Evolutionary conservation across 2,329 filamentous ascomycete genomes (phyloP).

Genomic region (Pestalotiopsis sp.): DNA sequence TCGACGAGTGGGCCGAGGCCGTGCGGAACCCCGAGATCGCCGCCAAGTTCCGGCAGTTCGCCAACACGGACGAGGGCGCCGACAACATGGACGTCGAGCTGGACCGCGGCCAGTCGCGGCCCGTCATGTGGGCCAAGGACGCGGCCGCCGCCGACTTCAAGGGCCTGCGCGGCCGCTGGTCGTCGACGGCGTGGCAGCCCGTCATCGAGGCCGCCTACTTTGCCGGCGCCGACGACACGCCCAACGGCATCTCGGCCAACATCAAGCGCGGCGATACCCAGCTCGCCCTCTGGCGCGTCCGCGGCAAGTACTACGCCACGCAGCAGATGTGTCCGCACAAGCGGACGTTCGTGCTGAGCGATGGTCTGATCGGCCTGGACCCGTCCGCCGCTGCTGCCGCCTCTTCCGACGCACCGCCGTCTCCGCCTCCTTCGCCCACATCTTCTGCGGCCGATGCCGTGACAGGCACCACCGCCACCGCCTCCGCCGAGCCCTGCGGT

Average conservation of each 20-base stretch:
- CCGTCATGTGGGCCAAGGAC: conserved; percentile 71
- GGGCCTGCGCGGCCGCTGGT: conserved; percentile 63
- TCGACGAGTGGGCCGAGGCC: conserved; percentile 90
- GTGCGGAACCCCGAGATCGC: conserved; percentile 67
- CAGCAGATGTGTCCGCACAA: conserved; percentile 97
- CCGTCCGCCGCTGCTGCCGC: conserved; percentile 5
- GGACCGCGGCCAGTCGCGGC: conserved; percentile 73
- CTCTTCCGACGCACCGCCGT: conserved; percentile 35
- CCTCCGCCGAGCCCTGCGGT: conserved; percentile 20
- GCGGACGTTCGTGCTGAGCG: conserved; percentile 83
- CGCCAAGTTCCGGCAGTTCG: conserved; percentile 77
- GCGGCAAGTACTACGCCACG: conserved; percentile 77
- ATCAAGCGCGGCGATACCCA: conserved; percentile 89
- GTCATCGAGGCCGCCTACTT: conserved; percentile 73
- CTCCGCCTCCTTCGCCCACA: conserved; percentile 14
- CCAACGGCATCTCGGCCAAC: conserved; percentile 73
- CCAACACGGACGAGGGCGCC: conserved; percentile 73
- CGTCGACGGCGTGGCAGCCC: conserved; percentile 72
- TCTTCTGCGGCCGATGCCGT: conserved; percentile 12
- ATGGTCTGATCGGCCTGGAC: conserved; percentile 76
- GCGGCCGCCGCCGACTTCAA: conserved; percentile 71
- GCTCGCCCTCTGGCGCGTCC: conserved; percentile 81
- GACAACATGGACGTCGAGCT: conserved; percentile 69
- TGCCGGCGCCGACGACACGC: conserved; percentile 57
- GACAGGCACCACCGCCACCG: conserved; percentile 15